Evolutionary conservation across 2,329 filamentous ascomycete species (phyloP), one percentile per base, ranked within the genome.

Genomic region (Fusarium xyrophilum): DNA sequence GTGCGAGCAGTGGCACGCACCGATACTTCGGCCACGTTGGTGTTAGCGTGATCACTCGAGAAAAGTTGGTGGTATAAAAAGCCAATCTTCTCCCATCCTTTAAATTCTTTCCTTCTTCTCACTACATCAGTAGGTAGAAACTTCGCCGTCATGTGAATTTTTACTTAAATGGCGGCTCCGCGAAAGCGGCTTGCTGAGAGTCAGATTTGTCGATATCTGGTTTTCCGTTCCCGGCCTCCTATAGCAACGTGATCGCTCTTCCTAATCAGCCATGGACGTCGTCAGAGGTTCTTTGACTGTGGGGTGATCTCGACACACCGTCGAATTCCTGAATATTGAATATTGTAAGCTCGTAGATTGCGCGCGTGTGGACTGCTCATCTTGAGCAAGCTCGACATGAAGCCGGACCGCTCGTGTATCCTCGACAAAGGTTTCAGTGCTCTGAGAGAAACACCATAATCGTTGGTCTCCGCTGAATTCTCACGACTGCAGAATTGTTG

Each of bases 201-300:
- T 80, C 82, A 82, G 79, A 75, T 66, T 73, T 76, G 76, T 75
- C 80, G 74, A 80, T 85, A 81, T 80, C 80, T 83, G 79, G 83
- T 79, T 82, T 81, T 84, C 83, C 83, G 83, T 85, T 85, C 83
- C 83, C 83, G 82, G 83, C 83, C 83, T 77, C 82, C 82, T 71
- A 82, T 63, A 85, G 72, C 65, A 79, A 82, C 44, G 81, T 80
- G 79, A 81, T 75, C 76, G 77, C 81, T 82, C 82, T 83, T 81
- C 77, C 79, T 79, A 80, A 76, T 56, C 80, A 83, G 83, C 79
- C 81, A 75, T 75, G 65, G 71, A 72, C 73, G 68, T 73, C 77
- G 65, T 74, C 68, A 69, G 68, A 79, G 82, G 82, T 81, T 78
- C 77, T 77, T 77, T 79, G 81, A 80, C 83, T 83, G 83, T 85